A percentile compares a stretch with the other conserved stretches of the same genome.
These are phyloP conservation scores for Tylopilus rubrobrunneus DNA, from an alignment of 768 basidiomycete genomes.

Conservation along the genomic window DNA sequence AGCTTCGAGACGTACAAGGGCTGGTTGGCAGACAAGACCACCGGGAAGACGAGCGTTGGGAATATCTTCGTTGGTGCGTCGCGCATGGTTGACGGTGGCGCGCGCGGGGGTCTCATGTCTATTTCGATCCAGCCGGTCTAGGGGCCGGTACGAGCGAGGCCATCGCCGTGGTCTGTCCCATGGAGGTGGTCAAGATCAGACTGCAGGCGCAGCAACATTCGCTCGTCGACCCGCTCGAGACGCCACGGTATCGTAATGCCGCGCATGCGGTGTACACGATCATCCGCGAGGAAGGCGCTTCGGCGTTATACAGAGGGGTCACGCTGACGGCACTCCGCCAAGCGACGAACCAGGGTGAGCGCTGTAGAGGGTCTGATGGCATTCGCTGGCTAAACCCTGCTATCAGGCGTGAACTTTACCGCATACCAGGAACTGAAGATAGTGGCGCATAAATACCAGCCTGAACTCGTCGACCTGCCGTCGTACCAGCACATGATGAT, in stretches of 20 bases:
- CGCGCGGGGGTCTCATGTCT: neutral
- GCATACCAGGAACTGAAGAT: constrained; percentile 97
- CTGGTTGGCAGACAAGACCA: constrained; percentile 67
- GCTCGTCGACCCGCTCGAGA: constrained; percentile 90
- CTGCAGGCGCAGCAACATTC: constrained; percentile 98
- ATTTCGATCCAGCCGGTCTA: constrained; percentile 69
- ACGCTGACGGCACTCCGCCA: constrained; percentile 90
- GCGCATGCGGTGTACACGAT: constrained; percentile 96
- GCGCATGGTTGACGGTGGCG: neutral
- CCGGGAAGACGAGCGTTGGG: constrained; percentile 76
- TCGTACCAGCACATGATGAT: constrained; percentile 96
- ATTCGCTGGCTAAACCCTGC: neutral
- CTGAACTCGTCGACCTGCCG: constrained; percentile 74
- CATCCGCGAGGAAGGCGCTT: constrained; percentile 83
- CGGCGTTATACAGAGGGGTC: constrained; percentile 88
- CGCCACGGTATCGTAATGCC: constrained; percentile 92
- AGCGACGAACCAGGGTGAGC: constrained; percentile 92
- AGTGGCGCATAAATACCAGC: constrained; percentile 72
- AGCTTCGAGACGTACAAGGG: constrained; percentile 95
- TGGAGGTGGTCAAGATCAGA: constrained; percentile 99
- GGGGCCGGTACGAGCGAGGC: constrained; percentile 97
- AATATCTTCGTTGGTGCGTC: constrained; percentile 81
- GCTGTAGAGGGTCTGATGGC: neutral
- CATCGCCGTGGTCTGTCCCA: constrained; percentile 90
- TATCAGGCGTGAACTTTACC: constrained; percentile 89